Base-by-base conservation (phyloP, 2,329 filamentous ascomycete species). In the Ophiognomonia clavigignenti-juglandacearum region DNA sequence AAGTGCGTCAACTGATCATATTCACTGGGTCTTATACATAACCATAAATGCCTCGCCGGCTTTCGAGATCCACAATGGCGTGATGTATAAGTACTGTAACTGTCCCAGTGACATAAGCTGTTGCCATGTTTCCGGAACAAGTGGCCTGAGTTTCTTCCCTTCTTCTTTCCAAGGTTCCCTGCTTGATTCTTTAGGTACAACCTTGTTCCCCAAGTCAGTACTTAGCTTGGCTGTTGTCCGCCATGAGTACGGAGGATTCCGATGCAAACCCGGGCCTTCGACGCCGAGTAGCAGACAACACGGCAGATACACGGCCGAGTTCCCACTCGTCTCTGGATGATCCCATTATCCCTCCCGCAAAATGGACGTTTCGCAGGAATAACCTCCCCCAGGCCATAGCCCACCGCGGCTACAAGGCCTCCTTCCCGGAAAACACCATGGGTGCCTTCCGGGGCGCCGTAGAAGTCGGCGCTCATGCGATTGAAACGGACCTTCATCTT, bases 401-500 rank as follows among this genome's bases (percentile, higher is more conserved):
- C 1, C 88, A 92, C 68, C 76, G 88, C 48, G 88, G 88, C 37
- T 89, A 84, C 73, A 92, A 88, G 62, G 82, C 83, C 1, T 74
- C 75, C 43, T 87, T 77, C 56, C 89, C 92, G 0, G 92, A 97
- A 65, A 97, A 97, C 67, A 86, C 87, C 2, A 82, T 96, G 75
- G 77, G 73, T 14, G 86, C 87, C 7, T 95, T 96, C 67, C 71
- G 71, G 48, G 84, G 77, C 23, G 91, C 90, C 1, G 76, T 92
- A 3, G 71, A 80, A 26, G 82, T 81, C 16, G 88, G 88, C 18
- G 81, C 87, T 0, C 80, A 95, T 58, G 92, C 86, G 0, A 71
- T 97, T 23, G 92, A 97, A 69, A 95, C 89, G 16, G 92, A 97
- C 59, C 66, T 96, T 8, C 91, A 95, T 62, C 67, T 96, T 27